Evolutionary conservation across 2,329 filamentous ascomycete genomes (phyloP).

Genomic region (Metarhizium sp.): DNA sequence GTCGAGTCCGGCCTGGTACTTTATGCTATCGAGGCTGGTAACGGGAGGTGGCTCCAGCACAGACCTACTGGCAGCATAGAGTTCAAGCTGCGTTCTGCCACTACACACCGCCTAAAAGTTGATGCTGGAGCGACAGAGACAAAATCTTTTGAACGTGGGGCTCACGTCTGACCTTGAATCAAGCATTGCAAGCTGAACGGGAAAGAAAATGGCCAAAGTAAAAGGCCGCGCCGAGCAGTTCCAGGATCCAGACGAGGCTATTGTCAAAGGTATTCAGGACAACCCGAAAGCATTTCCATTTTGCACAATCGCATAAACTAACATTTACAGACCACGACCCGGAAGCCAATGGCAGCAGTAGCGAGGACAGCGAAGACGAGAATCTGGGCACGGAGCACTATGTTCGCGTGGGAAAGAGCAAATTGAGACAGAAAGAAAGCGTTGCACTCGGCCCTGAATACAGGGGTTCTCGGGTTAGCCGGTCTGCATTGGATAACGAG

Average conservation of each 20-base stretch:
- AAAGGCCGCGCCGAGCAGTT: constrained; percentile 51
- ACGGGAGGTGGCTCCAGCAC: neutral
- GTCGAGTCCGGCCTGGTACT: no score
- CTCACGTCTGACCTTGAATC: neutral
- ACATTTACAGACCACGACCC: constrained; percentile 64
- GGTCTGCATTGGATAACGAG: constrained; percentile 53
- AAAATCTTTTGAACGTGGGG: constrained; percentile 25
- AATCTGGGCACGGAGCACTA: constrained; percentile 78
- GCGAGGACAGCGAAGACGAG: constrained; percentile 38
- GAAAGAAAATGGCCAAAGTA: constrained; percentile 36
- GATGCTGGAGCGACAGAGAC: constrained; percentile 8
- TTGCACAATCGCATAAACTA: neutral
- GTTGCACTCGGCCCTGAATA: constrained; percentile 70
- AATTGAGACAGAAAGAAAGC: constrained; percentile 64
- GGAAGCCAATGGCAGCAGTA: constrained; percentile 53
- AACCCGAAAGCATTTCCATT: neutral
- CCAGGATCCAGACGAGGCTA: constrained; percentile 51
- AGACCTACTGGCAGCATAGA: neutral
- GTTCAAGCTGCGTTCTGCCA: constrained; percentile 30
- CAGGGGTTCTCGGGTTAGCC: constrained; percentile 64
- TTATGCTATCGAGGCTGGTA: neutral
- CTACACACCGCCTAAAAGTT: constrained; percentile 42
- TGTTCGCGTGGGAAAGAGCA: constrained; percentile 72
- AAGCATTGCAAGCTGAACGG: constrained; percentile 8
- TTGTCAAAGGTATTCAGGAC: constrained; percentile 45